These are phyloP conservation scores for Citrus medica DNA, from an alignment of 345 rosid genomes.

Conservation along the genomic window DNA sequence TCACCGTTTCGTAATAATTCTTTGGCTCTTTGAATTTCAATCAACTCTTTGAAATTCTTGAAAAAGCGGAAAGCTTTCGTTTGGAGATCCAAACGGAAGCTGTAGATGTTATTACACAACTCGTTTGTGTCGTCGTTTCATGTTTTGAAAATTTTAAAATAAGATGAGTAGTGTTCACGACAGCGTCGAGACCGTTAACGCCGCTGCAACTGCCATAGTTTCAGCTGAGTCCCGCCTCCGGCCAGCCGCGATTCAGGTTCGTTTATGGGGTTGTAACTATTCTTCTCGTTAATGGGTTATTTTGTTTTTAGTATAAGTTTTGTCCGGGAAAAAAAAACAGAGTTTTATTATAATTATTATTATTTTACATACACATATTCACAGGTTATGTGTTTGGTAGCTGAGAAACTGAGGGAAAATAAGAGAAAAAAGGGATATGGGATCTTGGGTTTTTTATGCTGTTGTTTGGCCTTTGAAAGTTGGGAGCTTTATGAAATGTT, in stretches of 20 bases:
- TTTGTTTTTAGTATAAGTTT: neutral
- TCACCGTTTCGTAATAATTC: neutral
- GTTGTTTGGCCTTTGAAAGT: neutral
- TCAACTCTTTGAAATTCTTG: neutral
- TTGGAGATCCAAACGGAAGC: constrained; percentile 21
- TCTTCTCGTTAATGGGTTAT: neutral
- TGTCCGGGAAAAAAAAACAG: no score
- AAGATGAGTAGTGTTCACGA: constrained; percentile 49
- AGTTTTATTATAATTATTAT: no score
- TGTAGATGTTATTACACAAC: constrained; percentile 23
- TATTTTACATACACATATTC: no score
- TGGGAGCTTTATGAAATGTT: neutral
- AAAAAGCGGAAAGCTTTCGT: neutral
- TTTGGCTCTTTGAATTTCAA: neutral
- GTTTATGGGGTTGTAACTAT: neutral
- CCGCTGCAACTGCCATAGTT: constrained; percentile 91
- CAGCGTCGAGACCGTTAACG: constrained; percentile 81
- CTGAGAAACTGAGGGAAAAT: constrained; percentile 11
- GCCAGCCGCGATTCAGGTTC: constrained; percentile 63
- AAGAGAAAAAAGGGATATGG: constrained; percentile 11
- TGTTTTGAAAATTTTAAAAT: constrained; percentile 7
- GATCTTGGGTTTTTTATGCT: constrained; percentile 18
- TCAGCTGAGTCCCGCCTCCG: constrained; percentile 84
- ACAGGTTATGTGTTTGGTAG: constrained; percentile 2
- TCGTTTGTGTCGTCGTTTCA: neutral